These are phyloP conservation scores for Heracleum sosnowskyi DNA, from an alignment of 129 eudicot species.

Conservation along the genomic window DNA sequence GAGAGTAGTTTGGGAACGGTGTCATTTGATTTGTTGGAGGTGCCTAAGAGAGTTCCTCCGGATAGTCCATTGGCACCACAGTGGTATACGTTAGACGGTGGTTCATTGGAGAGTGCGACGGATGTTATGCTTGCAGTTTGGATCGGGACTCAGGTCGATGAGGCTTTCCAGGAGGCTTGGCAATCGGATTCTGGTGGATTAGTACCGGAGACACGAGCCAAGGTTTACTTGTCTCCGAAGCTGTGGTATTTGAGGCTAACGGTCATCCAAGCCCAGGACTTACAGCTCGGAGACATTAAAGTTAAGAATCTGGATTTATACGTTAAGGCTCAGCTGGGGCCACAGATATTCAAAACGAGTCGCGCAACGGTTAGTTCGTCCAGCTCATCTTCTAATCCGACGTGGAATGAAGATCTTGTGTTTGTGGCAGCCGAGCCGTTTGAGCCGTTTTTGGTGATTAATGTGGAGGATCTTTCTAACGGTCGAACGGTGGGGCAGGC, in stretches of 20 bases:
- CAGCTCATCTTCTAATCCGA: slow-evolving; percentile 48
- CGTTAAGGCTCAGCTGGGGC: slow-evolving; percentile 79
- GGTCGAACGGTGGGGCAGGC: slow-evolving; percentile 53
- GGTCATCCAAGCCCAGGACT: slow-evolving; percentile 91
- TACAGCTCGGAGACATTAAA: slow-evolving; percentile 63
- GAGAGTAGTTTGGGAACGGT: slow-evolving; percentile 61
- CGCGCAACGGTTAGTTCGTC: slow-evolving; percentile 46
- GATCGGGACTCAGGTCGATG: slow-evolving; percentile 93
- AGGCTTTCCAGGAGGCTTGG: slow-evolving; percentile 94
- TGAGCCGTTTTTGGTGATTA: slow-evolving; percentile 74
- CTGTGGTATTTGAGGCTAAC: slow-evolving; percentile 92
- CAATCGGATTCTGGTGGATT: slow-evolving; percentile 91
- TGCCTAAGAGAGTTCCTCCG: slow-evolving; percentile 87
- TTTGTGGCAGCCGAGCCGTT: slow-evolving; percentile 97
- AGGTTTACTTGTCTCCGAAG: slow-evolving; percentile 82
- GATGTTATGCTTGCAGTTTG: slow-evolving; percentile 88
- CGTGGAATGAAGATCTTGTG: slow-evolving; percentile 86
- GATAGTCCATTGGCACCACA: slow-evolving; percentile 95
- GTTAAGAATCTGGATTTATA: slow-evolving; percentile 55
- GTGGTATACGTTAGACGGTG: slow-evolving; percentile 73
- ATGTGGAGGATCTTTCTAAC: slow-evolving; percentile 66
- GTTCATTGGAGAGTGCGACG: slow-evolving; percentile 24
- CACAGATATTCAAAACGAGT: slow-evolving; percentile 70
- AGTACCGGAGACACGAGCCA: slow-evolving; percentile 85
- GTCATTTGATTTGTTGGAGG: slow-evolving; percentile 69